phyloP scores from a whole-genome alignment of 2,329 filamentous ascomycete genomes.

The Reticulascus tulasneorum region DNA sequence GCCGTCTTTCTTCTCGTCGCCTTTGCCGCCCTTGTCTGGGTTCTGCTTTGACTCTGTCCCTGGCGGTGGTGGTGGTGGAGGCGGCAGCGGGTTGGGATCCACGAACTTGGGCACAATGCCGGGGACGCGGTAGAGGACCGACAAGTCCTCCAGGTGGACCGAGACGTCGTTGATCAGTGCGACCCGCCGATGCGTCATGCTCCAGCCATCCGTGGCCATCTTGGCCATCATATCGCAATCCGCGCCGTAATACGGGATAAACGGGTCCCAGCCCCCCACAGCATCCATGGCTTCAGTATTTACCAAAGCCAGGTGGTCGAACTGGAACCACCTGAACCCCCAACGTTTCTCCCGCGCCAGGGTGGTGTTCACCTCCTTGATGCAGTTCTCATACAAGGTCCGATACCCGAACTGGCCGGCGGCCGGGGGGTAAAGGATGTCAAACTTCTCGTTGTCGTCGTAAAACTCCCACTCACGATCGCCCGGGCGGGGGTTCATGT shows the following conservation, averaged over 20 bases:
- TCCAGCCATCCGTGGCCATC: conserved; percentile 41
- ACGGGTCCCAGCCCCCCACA: conserved; percentile 52
- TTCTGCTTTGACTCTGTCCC: conserved; percentile 3
- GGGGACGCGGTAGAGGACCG: conserved; percentile 41
- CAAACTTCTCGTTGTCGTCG: conserved; percentile 10
- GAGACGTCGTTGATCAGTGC: conserved; percentile 44
- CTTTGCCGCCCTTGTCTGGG: not conserved
- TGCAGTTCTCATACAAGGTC: conserved; percentile 35
- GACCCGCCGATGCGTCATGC: conserved; percentile 30
- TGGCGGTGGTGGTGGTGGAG: conserved; percentile 13
- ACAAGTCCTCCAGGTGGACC: conserved; percentile 39
- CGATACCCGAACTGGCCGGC: conserved; percentile 34
- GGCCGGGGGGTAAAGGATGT: conserved; percentile 13
- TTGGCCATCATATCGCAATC: conserved; percentile 54
- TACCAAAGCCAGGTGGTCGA: conserved; percentile 54
- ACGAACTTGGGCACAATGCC: conserved; percentile 28
- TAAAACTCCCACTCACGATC: conserved; percentile 15
- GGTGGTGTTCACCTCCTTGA: conserved; percentile 29
- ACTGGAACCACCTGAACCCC: conserved; percentile 53
- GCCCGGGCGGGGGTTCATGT: conserved; percentile 11
- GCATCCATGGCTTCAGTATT: conserved; percentile 48
- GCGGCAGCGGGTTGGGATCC: conserved; percentile 32
- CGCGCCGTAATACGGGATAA: conserved; percentile 55
- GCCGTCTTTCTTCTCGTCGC: not conserved
- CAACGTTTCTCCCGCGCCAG: conserved; percentile 33